Evolutionary conservation across 768 basidiomycete genomes (phyloP).

Genomic region (Suillus occidentalis): DNA sequence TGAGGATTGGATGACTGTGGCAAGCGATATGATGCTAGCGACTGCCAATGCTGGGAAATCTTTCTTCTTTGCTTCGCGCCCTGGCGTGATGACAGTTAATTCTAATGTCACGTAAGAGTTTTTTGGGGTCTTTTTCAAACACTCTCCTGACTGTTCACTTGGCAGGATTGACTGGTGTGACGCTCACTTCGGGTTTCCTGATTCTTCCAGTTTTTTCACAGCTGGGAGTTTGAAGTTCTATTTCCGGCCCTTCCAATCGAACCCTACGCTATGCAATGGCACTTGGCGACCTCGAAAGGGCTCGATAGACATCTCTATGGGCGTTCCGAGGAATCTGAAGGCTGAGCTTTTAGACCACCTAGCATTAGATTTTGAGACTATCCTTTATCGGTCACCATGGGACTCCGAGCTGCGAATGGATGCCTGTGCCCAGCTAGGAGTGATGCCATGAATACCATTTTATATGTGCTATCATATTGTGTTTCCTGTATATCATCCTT

Average conservation of each 20-base stretch:
- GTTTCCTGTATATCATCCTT: not conserved
- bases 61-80: slow-evolving; percentile 14
- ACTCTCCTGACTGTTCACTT: not conserved
- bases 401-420: not conserved
- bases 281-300: slow-evolving; percentile 15
- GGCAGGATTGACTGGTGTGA: slow-evolving; percentile 24
- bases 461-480: not conserved
- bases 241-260: slow-evolving; percentile 25
- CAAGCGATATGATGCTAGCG: slow-evolving; percentile 20
- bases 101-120: slow-evolving; percentile 23
- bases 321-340: slow-evolving; percentile 19
- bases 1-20: slow-evolving; percentile 19
- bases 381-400: slow-evolving; percentile 3
- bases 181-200: slow-evolving; percentile 21
- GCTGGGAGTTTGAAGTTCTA: slow-evolving; percentile 18
- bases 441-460: not conserved
- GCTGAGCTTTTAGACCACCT: slow-evolving; percentile 19
- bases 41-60: slow-evolving; percentile 18
- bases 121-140: too few relatives aligned
- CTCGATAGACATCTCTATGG: slow-evolving; percentile 25
- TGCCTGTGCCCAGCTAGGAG: not conserved
- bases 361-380: slow-evolving; percentile 13
- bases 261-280: slow-evolving; percentile 20
- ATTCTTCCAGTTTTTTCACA: slow-evolving; percentile 20
- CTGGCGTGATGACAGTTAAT: slow-evolving; percentile 18